Base-by-base conservation (phyloP, 257 asterid genomes). In the Phtheirospermum japonicum region DNA sequence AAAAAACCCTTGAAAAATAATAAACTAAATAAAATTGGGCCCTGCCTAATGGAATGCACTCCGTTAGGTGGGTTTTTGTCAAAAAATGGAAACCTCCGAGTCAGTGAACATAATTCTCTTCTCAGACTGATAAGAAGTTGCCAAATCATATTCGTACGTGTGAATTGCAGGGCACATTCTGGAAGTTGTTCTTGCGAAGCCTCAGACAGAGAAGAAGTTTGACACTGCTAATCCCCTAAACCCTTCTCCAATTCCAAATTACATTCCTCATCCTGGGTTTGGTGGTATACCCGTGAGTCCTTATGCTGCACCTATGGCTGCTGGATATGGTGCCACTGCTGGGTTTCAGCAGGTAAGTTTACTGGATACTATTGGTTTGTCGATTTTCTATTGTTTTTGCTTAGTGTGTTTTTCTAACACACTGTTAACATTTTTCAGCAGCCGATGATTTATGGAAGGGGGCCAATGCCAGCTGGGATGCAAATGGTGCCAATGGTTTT, bases 401-500 rank as follows among this genome's bases (percentile, higher is more conserved):
- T 10, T 61, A 58, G 33, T 37, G 50, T 23, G 31, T 58, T 67
- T 30, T 56, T 51, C 55, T 59, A 26, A 66, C 32, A 40, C 55
- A 13, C 13, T 57, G 50, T 46, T 23, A 39, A 16, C 37, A 7
- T 46, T 4, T 52, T 63, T 48, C 68, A 63, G 77, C 95, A 92
- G 86, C 97, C 98, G 46, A 84, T 92, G 92, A 88, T 86, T 63
- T 92, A 92, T 40, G 97, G 97, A 59, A 83, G 97, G 75, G 98
- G 98, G 43, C 95, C 95, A 9, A 89, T 86, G 95, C 95, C 95
- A 49, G 75, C 96, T 52, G 97, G 98, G 70, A 92, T 92, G 98
- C 98, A 92, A 75, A 92, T 92, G 98, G 98, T 92, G 75, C 98
- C 97, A 2, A 89, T 92, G 97, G 92, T 92, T 74, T 80, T 92